Conservation (phyloP, 192 early-diverging fungal genomes). For the Backusella tarrabulga region DNA sequence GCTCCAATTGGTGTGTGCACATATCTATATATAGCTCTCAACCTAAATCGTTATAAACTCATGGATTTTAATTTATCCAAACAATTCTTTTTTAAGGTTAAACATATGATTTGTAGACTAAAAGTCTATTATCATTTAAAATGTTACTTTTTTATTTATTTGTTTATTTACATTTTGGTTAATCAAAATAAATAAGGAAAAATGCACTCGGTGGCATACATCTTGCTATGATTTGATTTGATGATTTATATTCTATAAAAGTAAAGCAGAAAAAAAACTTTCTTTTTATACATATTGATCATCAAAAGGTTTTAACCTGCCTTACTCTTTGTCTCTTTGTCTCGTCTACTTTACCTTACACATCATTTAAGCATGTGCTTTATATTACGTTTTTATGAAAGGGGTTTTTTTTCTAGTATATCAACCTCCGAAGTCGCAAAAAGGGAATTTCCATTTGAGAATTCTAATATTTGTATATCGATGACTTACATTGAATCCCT, state of each 20-base stretch:
- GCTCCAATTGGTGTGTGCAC: background rate
- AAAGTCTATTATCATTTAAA: background rate
- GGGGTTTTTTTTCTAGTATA: background rate
- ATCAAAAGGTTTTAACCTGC: background rate
- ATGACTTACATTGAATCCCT: background rate
- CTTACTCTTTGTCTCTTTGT: background rate
- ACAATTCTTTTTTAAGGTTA: background rate
- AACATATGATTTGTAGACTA: background rate
- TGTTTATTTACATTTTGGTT: background rate
- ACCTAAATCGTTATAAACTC: background rate
- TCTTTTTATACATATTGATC: background rate
- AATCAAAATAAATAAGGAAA: too few species aligned
- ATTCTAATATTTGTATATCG: background rate
- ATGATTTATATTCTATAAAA: background rate
- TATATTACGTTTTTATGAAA: slow-evolving; percentile 1
- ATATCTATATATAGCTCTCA: background rate
- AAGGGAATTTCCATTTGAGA: background rate
- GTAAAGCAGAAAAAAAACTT: background rate
- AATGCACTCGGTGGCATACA: too few species aligned
- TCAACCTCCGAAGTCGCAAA: background rate
- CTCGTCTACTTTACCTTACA: background rate
- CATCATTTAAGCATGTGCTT: background rate
- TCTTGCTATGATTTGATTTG: background rate
- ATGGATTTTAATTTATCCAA: background rate
- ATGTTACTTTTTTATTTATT: background rate